Base-by-base conservation (phyloP, 1,139 yeast species). In the Zygoascus sp. region DNA sequence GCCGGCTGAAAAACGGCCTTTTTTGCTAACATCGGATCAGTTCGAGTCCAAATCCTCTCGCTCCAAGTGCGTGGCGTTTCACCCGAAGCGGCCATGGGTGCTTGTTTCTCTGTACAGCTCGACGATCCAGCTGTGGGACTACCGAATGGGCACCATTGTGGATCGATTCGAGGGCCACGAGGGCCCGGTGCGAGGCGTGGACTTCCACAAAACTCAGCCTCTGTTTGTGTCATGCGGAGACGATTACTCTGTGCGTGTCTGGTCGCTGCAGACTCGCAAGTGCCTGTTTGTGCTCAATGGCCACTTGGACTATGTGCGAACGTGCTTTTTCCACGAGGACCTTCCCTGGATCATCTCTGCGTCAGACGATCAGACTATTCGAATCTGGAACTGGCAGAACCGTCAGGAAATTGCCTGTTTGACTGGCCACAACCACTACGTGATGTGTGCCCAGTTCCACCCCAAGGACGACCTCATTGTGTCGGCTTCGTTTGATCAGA, bases 301-400 rank as follows among this genome's bases (percentile, higher is more conserved):
- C 20, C 99, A 94, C 69, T 77, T 92, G 69, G 99, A 94, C 69
- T 94, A 90, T 66, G 87, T 92, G 50, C 80, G 99, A 65, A 86
- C 95, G 9, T 97, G 89, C 38, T 86, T 82, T 55, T 94, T 94
- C 78, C 99, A 94, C 69, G 85, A 82, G 61, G 97, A 90, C 64
- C 76, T 94, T 64, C 99, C 99, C 9, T 94, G 98, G 98, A 85
- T 94, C 62, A 79, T 94, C 53, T 84, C 97, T 19, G 84, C 95
- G 55, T 88, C 97, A 35, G 99, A 94, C 66, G 99, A 94, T 73
- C 98, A 94, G 70, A 94, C 99, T 39, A 89, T 94, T 57, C 79
- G 98, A 64, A 92, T 94, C 58, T 94, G 99, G 99, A 94, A 94
- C 70, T 94, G 98, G 98, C 98, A 94, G 72, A 90, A 90, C 65